Evolutionary conservation across 2,329 filamentous ascomycete species (phyloP).

Genomic region (Claviceps pusilla): DNA sequence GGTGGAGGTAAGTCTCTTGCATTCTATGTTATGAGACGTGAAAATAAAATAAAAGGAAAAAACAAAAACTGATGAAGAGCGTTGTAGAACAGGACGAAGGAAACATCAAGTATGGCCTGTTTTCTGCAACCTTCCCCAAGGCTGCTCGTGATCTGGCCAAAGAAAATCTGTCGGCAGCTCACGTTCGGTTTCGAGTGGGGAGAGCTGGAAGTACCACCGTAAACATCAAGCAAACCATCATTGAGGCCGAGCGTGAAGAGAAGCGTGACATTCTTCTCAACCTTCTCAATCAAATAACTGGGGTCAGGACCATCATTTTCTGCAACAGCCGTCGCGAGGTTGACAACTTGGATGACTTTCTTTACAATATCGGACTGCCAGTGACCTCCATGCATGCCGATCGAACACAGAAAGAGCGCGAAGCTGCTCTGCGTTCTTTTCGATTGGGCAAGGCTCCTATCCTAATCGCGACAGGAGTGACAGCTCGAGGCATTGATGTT

Average conservation of each 20-base stretch:
- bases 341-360: conserved; percentile 73
- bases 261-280: conserved; percentile 63
- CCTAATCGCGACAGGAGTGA: conserved; percentile 72
- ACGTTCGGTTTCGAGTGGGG: conserved; percentile 72
- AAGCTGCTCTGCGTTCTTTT: conserved; percentile 81
- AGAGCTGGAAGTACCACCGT: conserved; percentile 68
- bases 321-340: conserved; percentile 67
- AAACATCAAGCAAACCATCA: conserved; percentile 68
- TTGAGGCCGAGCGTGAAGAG: conserved; percentile 46
- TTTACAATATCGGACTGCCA: conserved; percentile 68
- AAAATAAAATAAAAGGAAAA: background rate
- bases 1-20: conserved; percentile 55
- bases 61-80: background rate
- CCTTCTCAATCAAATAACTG: conserved; percentile 53
- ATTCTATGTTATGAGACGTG: conserved; percentile 3
- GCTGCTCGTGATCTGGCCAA: conserved; percentile 60
- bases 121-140: conserved; percentile 89
- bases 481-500: conserved; percentile 79
- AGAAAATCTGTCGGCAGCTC: conserved; percentile 56
- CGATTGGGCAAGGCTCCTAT: conserved; percentile 60
- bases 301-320: conserved; percentile 75
- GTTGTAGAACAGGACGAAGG: conserved; percentile 57
- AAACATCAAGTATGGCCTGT: conserved; percentile 59
- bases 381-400: conserved; percentile 79
- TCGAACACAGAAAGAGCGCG: conserved; percentile 78